Evolutionary conservation across 371 early-diverging fungal species (phyloP), one percentile per base, ranked within the genome.

Genomic region (Saksenaea vasiformis): DNA sequence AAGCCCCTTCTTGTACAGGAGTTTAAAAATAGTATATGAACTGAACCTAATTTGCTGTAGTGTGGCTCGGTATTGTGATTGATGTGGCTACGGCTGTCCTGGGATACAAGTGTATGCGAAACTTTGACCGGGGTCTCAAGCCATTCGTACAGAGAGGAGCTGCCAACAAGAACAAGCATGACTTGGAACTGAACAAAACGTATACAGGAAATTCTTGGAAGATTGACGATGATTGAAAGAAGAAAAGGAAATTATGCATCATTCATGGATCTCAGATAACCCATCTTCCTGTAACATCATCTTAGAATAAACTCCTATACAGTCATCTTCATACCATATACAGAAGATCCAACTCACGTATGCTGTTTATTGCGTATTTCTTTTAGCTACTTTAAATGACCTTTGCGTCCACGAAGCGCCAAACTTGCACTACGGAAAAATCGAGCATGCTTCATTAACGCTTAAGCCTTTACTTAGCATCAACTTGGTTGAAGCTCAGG

Each of bases 201-300:
- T 64, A 68, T 26, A 65, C 35, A 64, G 57, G 10, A 63, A 64
- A 13, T 68, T 69, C 35, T 22, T 80, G 80, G 80, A 67, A 71
- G 28, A 80, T 80, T 61, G 77, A 80, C 58, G 80, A 80, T 58
- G 68, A 72, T 43, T 73, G 65, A 44, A 61, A 28, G 38, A 28
- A 0, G 22, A n/a, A 26, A 22, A 47, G 10, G 27, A 47, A 7
- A 47, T 4, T 44, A 3, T 44, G 22, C 44, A 44, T 2, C 22
- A 44, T 44, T 22, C 44, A 17, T 44, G 3, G 9, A 44, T 44
- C 9, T 22, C 22, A 17, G 15, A 17, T 22, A 15, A 15, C 22
- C 44, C 22, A 44, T 44, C 44, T 44, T 44, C 44, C 9, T 44
- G 17, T 44, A 15, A 44, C 44, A 44, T 31, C 31, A 31, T 31